Evolutionary conservation across 192 early-diverging fungal species (phyloP).

Genomic region (Coemansia umbellata): DNA sequence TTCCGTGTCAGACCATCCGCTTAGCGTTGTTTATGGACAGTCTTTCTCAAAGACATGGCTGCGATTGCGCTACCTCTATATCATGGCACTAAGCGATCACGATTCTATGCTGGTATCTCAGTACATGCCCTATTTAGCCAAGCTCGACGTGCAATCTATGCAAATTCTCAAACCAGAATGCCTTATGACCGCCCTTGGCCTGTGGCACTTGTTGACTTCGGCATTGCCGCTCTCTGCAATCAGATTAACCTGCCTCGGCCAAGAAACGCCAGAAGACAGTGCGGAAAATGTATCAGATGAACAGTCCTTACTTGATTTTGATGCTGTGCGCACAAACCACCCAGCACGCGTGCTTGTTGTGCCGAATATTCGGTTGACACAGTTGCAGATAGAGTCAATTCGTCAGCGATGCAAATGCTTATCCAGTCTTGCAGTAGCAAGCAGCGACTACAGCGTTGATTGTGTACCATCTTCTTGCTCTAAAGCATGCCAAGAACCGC

Average conservation of each 20-base stretch:
- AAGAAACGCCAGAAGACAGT: background rate
- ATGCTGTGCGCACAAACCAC: constrained; percentile 6
- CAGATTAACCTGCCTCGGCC: constrained; percentile 1
- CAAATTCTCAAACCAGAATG: background rate
- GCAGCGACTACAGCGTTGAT: background rate
- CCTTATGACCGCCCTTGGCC: constrained; percentile 3
- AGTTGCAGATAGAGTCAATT: constrained; percentile 8
- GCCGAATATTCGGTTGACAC: constrained; percentile 10
- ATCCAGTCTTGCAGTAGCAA: background rate
- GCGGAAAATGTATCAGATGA: background rate
- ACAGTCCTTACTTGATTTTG: background rate
- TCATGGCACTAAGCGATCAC: constrained; percentile 7
- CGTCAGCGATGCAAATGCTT: constrained; percentile 16
- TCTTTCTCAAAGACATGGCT: constrained; percentile 36
- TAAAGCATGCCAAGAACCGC: background rate
- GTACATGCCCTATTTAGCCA: constrained; percentile 4
- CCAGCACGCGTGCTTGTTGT: constrained; percentile 8
- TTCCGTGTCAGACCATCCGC: constrained; percentile 5
- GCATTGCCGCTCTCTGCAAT: constrained; percentile 2
- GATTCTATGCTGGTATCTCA: constrained; percentile 14
- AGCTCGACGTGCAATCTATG: constrained; percentile 5
- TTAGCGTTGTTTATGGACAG: constrained; percentile 12
- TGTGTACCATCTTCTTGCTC: background rate
- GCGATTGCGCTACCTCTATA: constrained; percentile 1
- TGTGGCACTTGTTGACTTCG: constrained; percentile 23